Evolutionary conservation across 345 rosid species (phyloP).

Genomic region (Pistacia vera): DNA sequence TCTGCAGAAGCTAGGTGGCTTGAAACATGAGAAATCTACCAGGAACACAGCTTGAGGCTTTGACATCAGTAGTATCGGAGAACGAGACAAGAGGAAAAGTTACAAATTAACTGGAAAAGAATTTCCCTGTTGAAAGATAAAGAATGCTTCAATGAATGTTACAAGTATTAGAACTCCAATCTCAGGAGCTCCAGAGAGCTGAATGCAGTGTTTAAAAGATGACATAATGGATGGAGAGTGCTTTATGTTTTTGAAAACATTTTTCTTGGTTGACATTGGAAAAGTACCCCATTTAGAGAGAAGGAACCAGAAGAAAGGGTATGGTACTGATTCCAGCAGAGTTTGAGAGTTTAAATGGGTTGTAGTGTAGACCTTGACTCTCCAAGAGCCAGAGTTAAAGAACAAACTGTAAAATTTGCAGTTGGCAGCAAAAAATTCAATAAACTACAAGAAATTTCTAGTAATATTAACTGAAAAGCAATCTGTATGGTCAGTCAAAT

Average conservation of each 20-base stretch:
- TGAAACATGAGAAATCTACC: constrained; percentile 55
- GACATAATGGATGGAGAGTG: constrained; percentile 6
- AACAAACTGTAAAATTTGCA: background rate
- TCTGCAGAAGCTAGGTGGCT: constrained; percentile 45
- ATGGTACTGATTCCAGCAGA: no score
- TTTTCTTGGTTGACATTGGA: constrained; percentile 13
- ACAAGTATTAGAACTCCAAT: constrained; percentile 15
- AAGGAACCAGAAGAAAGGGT: background rate
- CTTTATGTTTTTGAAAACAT: background rate
- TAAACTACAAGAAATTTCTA: background rate
- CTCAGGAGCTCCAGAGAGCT: constrained; percentile 17
- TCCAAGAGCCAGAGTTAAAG: background rate
- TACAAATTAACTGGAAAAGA: constrained; percentile 15
- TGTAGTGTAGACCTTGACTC: background rate
- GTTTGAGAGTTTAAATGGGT: constrained; percentile 15
- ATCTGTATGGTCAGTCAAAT: constrained; percentile 8
- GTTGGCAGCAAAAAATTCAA: constrained; percentile 16
- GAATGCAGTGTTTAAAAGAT: constrained; percentile 7
- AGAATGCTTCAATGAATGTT: constrained; percentile 9
- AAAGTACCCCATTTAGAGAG: constrained; percentile 1
- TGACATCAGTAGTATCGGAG: constrained; percentile 6
- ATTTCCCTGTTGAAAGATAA: constrained; percentile 5
- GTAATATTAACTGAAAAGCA: background rate
- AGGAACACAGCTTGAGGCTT: constrained; percentile 37
- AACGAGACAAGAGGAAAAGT: background rate